Evolutionary conservation across 805 yeast genomes (phyloP), one percentile per base, ranked within the genome.

Genomic region (Blastobotrys attinorum): DNA sequence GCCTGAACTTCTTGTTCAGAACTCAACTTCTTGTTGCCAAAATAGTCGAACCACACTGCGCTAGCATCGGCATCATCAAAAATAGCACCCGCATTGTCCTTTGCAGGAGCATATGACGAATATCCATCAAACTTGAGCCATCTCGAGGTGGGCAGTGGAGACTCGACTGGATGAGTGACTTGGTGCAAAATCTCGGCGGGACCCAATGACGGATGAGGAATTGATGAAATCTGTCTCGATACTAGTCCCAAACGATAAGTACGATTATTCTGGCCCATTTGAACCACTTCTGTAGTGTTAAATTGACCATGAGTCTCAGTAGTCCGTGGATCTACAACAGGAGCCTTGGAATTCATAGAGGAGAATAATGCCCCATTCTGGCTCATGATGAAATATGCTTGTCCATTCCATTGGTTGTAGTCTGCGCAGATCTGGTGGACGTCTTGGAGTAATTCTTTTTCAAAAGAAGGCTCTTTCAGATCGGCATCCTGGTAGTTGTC

Each of bases 391-490:
- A 72, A 75, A 48, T 75, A 71, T 0, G 88, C 76, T 61, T 89
- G 92, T 67, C 95, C 96, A 57, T 86, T 87, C 89, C 92, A 85
- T 54, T 83, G 79, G 53, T 75, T 77, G 65, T 83, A 81, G 53
- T 76, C 79, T 51, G 80, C 72, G 66, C 83, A 52, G 23, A 64
- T 49, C 6, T 50, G 47, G 11, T 50, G 48, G 50, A 58, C 58
- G 4, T 60, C 62, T 22, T 42, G 50, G 40, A 49, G 36, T 8
- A 51, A 45, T 16, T 56, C 60, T 8, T 38, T 39, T 36, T 56
- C 58, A 32, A 52, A 54, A 20, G 41, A 46, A 6, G 22, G 32
- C 4, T 47, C 48, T 11, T 41, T 43, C 11, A 10, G 17, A 20
- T 42, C 38, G 11, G 37, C 38, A 3, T 25, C 43, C 8, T 40